Conservation (phyloP, 805 yeast species). For the Saccharomycopsis selenospora region DNA sequence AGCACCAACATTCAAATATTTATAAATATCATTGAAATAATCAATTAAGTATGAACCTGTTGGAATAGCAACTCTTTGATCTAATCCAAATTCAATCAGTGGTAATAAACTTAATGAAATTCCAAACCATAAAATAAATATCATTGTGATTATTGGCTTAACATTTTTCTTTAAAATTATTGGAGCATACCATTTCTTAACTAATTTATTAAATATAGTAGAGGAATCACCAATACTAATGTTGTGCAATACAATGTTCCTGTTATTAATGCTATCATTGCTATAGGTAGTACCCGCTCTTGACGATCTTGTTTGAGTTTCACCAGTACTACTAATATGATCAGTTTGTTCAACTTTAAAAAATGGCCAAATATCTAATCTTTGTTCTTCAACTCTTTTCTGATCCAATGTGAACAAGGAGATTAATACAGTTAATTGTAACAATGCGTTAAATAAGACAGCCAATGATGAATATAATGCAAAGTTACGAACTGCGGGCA, state of each 20-base stretch:
- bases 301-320: slow-evolving; percentile 17
- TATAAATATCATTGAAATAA: slow-evolving; percentile 71
- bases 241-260: neutral
- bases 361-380: slow-evolving; percentile 61
- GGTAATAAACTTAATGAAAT: slow-evolving; percentile 67
- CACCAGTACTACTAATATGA: neutral
- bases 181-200: slow-evolving; percentile 52
- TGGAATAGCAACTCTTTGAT: slow-evolving; percentile 86
- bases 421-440: slow-evolving; percentile 79
- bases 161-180: slow-evolving; percentile 42
- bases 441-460: slow-evolving; percentile 60
- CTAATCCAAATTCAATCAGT: slow-evolving; percentile 66
- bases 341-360: slow-evolving; percentile 26
- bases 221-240: neutral
- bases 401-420: slow-evolving; percentile 66
- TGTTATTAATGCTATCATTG: no score
- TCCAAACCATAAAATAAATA: slow-evolving; percentile 59
- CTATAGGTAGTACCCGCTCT: neutral
- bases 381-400: slow-evolving; percentile 45
- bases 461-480: slow-evolving; percentile 90
- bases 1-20: slow-evolving; percentile 78
- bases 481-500: slow-evolving; percentile 96
- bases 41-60: slow-evolving; percentile 70
- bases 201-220: slow-evolving; percentile 33
- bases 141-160: slow-evolving; percentile 40